Conservation (phyloP, 2,329 filamentous ascomycete genomes). For the Diaporthe sp. region DNA sequence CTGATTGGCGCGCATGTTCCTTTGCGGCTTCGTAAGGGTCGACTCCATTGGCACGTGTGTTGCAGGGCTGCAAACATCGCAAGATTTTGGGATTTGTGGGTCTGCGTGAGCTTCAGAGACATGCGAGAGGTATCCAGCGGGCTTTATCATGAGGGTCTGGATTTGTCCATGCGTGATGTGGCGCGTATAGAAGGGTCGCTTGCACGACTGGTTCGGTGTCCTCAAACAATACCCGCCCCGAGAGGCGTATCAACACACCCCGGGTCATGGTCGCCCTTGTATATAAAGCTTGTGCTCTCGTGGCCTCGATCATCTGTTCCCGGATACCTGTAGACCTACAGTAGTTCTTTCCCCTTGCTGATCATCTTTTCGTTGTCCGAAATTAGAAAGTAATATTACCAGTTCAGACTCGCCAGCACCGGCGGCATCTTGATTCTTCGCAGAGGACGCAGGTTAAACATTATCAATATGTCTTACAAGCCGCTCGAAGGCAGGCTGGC, state of each 20-base stretch:
- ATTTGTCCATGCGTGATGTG: slow-evolving; percentile 10
- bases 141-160: background rate
- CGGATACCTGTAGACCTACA: background rate
- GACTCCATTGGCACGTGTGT: slow-evolving; percentile 10
- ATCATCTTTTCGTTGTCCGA: background rate
- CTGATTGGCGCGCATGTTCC: slow-evolving; percentile 29
- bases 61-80: slow-evolving; percentile 8
- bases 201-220: background rate
- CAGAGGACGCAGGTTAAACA: background rate
- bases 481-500: slow-evolving; percentile 6
- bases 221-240: background rate
- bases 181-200: slow-evolving; percentile 15
- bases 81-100: slow-evolving; percentile 24
- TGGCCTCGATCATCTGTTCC: background rate
- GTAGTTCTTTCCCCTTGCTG: background rate
- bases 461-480: background rate
- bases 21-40: background rate
- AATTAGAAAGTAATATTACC: background rate
- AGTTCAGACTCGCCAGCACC: too few relatives aligned
- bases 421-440: background rate
- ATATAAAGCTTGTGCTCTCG: background rate
- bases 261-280: background rate
- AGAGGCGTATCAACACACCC: background rate
- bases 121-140: background rate
- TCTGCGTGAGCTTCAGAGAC: background rate